Evolutionary conservation across 768 basidiomycete species (phyloP).

Genomic region (Pholiota conissans): DNA sequence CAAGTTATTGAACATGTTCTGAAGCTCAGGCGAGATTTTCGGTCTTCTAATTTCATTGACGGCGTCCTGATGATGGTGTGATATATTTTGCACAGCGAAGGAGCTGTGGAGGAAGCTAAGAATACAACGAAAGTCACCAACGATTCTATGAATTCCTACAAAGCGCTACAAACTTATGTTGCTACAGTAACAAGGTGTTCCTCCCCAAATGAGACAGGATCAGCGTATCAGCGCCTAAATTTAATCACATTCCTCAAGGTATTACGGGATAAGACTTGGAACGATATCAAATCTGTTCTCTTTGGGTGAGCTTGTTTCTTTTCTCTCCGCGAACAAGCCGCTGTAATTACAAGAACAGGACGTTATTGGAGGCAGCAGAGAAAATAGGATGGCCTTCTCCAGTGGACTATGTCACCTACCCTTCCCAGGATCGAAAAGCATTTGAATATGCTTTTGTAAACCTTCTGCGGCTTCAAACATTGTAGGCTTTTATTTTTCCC

Average conservation of each 20-base stretch:
- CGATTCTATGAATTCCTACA: constrained; percentile 55
- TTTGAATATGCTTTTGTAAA: constrained; percentile 84
- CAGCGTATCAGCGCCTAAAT: constrained; percentile 52
- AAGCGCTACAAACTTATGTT: constrained; percentile 63
- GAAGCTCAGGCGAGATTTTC: constrained; percentile 59
- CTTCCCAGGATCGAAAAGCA: constrained; percentile 48
- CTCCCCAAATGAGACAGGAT: constrained; percentile 43
- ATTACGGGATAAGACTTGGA: constrained; percentile 75
- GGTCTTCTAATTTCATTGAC: too few relatives aligned
- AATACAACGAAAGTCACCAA: constrained; percentile 38
- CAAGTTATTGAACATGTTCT: constrained; percentile 71
- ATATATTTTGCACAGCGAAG: too few relatives aligned
- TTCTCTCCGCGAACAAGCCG: not conserved
- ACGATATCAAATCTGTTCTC: constrained; percentile 64
- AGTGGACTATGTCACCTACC: constrained; percentile 59
- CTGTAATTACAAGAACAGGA: constrained; percentile 40
- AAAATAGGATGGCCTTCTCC: constrained; percentile 82
- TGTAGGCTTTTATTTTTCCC: constrained; percentile 49
- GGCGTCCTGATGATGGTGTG: too few relatives aligned
- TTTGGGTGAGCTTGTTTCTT: constrained; percentile 49
- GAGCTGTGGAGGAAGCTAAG: constrained; percentile 54
- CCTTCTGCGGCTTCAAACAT: constrained; percentile 71
- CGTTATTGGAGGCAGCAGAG: constrained; percentile 65
- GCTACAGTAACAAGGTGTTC: constrained; percentile 45
- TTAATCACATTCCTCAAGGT: constrained; percentile 61